These are phyloP conservation scores for Eutrema yunnanense DNA, from an alignment of 345 rosid genomes.

Conservation along the genomic window DNA sequence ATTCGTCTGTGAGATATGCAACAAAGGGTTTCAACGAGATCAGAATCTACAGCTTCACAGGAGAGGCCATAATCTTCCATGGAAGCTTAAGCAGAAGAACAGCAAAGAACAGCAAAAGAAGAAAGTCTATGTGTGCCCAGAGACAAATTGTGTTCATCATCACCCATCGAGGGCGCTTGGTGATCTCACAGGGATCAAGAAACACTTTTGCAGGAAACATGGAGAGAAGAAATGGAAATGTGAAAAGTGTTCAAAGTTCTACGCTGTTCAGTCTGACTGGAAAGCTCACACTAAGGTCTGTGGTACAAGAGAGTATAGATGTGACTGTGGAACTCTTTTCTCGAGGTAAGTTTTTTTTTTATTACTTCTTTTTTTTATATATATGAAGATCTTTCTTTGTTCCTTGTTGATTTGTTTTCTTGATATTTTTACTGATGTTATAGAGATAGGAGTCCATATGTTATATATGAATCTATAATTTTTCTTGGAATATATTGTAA, in stretches of 20 bases:
- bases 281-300: constrained; percentile 37
- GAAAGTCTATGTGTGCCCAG: constrained; percentile 36
- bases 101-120: constrained; percentile 40
- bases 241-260: constrained; percentile 35
- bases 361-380: not conserved
- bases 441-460: not conserved
- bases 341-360: constrained; percentile 25
- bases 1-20: constrained; percentile 93
- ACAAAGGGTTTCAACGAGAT: constrained; percentile 92
- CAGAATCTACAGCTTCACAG: constrained; percentile 94
- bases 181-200: constrained; percentile 39
- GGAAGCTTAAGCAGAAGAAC: constrained; percentile 85
- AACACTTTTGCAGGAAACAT: constrained; percentile 35
- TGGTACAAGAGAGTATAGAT: constrained; percentile 38
- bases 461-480: not conserved
- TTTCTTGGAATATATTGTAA: not conserved
- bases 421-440: not conserved
- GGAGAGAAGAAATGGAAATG: constrained; percentile 41
- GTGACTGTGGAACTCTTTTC: constrained; percentile 39
- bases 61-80: constrained; percentile 94
- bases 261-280: constrained; percentile 39
- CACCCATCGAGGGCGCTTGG: constrained; percentile 41
- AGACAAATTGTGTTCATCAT: constrained; percentile 32
- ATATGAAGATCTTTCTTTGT: not conserved
- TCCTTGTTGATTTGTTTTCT: not conserved